Conservation (phyloP, 495 filamentous ascomycete genomes). For the Penicillium cinerascens region DNA sequence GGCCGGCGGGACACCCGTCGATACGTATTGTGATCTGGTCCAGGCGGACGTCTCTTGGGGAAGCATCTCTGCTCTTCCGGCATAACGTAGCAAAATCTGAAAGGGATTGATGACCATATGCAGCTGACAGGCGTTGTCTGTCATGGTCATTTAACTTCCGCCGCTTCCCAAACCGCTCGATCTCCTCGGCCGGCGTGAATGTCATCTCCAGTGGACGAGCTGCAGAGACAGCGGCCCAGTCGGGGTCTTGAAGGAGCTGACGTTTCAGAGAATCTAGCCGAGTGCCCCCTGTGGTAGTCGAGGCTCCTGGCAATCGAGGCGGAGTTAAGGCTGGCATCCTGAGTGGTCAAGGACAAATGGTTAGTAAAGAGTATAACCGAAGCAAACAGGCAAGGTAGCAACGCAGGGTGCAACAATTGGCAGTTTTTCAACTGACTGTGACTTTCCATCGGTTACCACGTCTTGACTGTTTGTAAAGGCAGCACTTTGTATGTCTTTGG, state of each 20-base stretch:
- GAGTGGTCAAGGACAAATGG: background rate
- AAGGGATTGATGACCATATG: background rate
- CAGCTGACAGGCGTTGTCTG: slow-evolving; percentile 21
- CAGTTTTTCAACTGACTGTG: slow-evolving; percentile 17
- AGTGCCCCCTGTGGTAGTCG: background rate
- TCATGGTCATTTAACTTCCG: slow-evolving; percentile 35
- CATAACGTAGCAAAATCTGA: background rate
- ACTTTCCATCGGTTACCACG: background rate
- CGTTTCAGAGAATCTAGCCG: slow-evolving; percentile 27
- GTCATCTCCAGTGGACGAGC: slow-evolving; percentile 33
- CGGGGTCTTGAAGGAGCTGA: slow-evolving; percentile 30
- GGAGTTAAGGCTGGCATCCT: background rate
- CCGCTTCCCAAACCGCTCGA: slow-evolving; percentile 37
- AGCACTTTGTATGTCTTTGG: background rate
- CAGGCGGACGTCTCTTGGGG: slow-evolving; percentile 6
- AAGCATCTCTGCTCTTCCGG: background rate
- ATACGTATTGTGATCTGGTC: slow-evolving; percentile 27
- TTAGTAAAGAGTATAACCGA: slow-evolving; percentile 3
- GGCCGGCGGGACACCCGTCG: slow-evolving; percentile 17
- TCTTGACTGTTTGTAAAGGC: background rate
- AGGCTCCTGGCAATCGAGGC: background rate
- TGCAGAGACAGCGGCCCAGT: slow-evolving; percentile 36
- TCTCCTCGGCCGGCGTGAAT: slow-evolving; percentile 28
- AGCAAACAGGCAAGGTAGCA: background rate
- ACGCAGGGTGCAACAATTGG: background rate